A percentile compares a stretch with the other conserved stretches of the same genome.
These are phyloP conservation scores for Helianthus tuberosus DNA, from an alignment of 129 eudicot genomes.

Conservation along the genomic window DNA sequence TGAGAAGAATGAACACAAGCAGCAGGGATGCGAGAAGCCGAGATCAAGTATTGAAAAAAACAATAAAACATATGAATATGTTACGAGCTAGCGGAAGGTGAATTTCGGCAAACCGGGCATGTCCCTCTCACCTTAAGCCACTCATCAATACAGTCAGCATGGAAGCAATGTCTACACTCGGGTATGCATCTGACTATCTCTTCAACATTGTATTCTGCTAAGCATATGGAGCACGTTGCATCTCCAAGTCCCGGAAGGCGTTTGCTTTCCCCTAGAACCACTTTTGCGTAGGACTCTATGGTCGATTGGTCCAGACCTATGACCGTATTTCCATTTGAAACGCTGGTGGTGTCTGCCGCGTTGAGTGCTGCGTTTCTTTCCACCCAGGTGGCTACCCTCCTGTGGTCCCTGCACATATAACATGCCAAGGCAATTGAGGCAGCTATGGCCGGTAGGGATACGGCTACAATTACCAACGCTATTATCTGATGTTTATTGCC, in stretches of 20 bases:
- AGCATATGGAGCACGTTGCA: slow-evolving; percentile 65
- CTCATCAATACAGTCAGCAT: slow-evolving; percentile 71
- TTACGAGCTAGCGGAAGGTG: slow-evolving; percentile 44
- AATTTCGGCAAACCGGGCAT: slow-evolving; percentile 74
- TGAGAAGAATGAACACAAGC: slow-evolving; percentile 4
- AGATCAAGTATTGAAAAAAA: slow-evolving; percentile 16
- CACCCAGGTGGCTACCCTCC: slow-evolving; percentile 30
- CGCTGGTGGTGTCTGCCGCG: slow-evolving; percentile 31
- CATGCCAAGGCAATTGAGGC: slow-evolving; percentile 39
- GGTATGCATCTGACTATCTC: slow-evolving; percentile 66
- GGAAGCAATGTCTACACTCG: slow-evolving; percentile 79
- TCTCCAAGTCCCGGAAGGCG: slow-evolving; percentile 70
- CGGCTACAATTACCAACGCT: slow-evolving; percentile 45
- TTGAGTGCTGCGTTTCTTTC: slow-evolving; percentile 23
- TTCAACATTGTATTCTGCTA: slow-evolving; percentile 55
- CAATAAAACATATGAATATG: slow-evolving; percentile 3
- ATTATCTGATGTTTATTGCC: slow-evolving; percentile 30
- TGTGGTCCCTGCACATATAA: slow-evolving; percentile 36
- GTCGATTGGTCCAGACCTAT: slow-evolving; percentile 64
- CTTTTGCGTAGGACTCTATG: slow-evolving; percentile 70
- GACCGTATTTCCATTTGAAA: not conserved
- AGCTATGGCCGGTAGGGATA: slow-evolving; percentile 58
- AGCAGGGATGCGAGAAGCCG: not conserved
- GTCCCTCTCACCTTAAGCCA: slow-evolving; percentile 69
- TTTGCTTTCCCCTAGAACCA: slow-evolving; percentile 67